Evolutionary conservation across 2,329 filamentous ascomycete species (phyloP), one percentile per base, ranked within the genome.

Genomic region (Alternaria consortialis): DNA sequence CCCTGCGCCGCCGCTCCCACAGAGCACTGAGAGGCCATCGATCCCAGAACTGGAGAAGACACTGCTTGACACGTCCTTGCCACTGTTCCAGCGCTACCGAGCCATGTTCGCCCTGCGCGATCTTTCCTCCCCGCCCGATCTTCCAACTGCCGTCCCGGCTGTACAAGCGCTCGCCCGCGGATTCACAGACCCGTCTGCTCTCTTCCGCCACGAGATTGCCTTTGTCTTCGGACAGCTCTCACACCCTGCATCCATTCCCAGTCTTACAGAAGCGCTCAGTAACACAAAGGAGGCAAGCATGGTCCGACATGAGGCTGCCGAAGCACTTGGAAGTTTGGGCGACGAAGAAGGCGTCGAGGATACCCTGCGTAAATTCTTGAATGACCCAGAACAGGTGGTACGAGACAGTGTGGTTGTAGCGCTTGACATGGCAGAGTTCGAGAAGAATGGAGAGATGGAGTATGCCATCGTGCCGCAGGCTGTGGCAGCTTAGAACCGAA

Each of bases 71-170:
- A 90, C 90, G 6, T 86, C 83, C 5, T 82, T 90, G 50, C 92
- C 93, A 25, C 87, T 99, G 12, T 99, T 99, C 84, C 84, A 93
- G 76, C 90, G 95, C 77, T 99, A 99, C 82, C 89, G 95, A 74
- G 94, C 95, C 78, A 99, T 99, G 95, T 99, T 99, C 77, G 92
- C 93, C 60, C 89, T 99, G 53, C 91, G 95, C 75, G 95, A 99
- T 80, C 89, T 99, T 53, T 93, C 94, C 23, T 97, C 94, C 4
- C 95, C 95, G 15, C 94, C 94, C 9, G 91, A 97, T 75, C 88
- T 96, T 43, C 91, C 93, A 2, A 97, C 94, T 2, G 94, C 94
- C 7, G 87, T 93, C 15, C 90, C 92, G n/a, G 94, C 95, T 17
- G 87, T 99, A 54, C 86, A 90, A 44, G 92, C 94, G 11, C 87